A percentile compares a stretch with the other conserved stretches of the same genome.
Conservation (phyloP, 1,139 yeast species). For the Pichia sp. region DNA sequence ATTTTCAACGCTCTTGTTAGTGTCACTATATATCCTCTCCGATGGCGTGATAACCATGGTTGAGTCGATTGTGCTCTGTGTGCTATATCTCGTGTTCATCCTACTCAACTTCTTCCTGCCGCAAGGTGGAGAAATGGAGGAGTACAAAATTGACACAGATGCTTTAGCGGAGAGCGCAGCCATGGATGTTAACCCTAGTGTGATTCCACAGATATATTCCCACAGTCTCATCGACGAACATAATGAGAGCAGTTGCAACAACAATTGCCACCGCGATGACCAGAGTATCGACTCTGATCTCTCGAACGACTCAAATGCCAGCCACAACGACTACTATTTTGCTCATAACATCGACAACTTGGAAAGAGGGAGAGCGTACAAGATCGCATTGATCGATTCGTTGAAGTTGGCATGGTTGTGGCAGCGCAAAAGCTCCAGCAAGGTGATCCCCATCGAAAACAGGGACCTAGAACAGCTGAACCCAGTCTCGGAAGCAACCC, state of each 20-base stretch:
- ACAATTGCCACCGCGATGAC: neutral
- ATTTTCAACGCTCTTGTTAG: constrained; percentile 26
- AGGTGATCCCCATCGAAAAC: neutral
- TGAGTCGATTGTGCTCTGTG: constrained; percentile 47
- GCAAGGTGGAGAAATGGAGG: constrained; percentile 7
- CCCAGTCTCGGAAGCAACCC: neutral
- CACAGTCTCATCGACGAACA: neutral
- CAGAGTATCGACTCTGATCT: neutral
- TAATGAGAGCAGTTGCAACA: neutral
- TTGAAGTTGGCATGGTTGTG: constrained; percentile 24
- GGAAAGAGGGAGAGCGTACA: constrained; percentile 25
- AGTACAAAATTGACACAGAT: neutral
- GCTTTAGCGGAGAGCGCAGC: neutral
- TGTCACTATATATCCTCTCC: constrained; percentile 40
- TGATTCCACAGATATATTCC: neutral
- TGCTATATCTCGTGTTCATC: constrained; percentile 39
- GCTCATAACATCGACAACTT: constrained; percentile 26
- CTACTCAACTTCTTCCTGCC: constrained; percentile 28
- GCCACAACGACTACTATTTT: constrained; percentile 18
- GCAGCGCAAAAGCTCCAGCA: constrained; percentile 5
- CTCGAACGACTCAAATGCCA: constrained; percentile 10
- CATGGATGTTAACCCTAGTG: neutral
- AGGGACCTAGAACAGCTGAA: constrained; percentile 8
- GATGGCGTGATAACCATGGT: constrained; percentile 47
- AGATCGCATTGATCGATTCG: constrained; percentile 30